Evolutionary conservation across 1,139 yeast genomes (phyloP).

Genomic region (Hansenula sp.): DNA sequence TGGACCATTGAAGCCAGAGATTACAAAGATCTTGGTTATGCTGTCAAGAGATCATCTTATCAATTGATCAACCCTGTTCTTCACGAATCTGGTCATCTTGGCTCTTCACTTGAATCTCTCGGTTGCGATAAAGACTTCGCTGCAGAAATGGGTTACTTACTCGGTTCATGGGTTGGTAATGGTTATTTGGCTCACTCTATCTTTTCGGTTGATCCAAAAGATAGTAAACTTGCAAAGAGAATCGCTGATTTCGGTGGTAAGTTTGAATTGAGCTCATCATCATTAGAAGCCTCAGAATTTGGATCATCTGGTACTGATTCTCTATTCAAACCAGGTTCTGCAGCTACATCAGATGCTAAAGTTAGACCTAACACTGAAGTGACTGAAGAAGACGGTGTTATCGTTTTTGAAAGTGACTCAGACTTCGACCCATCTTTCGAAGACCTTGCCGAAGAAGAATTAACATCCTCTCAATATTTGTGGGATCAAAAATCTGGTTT

Average conservation of each 20-base stretch:
- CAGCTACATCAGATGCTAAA: not conserved
- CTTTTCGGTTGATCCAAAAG: conserved; percentile 26
- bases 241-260: conserved; percentile 2
- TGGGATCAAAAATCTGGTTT: not conserved
- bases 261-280: no score
- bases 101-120: conserved; percentile 11
- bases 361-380: no score
- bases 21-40: conserved; percentile 17
- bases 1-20: conserved; percentile 36
- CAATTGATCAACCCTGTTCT: conserved; percentile 33
- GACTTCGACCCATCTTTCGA: conserved; percentile 5
- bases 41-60: conserved; percentile 25
- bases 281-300: no score
- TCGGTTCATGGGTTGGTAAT: conserved; percentile 28
- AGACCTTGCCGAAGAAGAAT: not conserved
- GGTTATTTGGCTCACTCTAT: conserved; percentile 16
- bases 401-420: conserved; percentile 7
- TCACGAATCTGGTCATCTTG: conserved; percentile 26
- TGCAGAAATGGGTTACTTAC: conserved; percentile 28
- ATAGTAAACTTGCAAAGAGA: conserved; percentile 17
- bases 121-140: conserved; percentile 18
- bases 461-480: no score
- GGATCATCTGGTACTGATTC: no score
- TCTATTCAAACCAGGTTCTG: no score
- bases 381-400: no score